Percentiles rank a stretch among this genome's conserved stretches.
These are phyloP conservation scores for Trichoderma aggressivum DNA, from an alignment of 2,329 filamentous ascomycete genomes.

Conservation along the genomic window DNA sequence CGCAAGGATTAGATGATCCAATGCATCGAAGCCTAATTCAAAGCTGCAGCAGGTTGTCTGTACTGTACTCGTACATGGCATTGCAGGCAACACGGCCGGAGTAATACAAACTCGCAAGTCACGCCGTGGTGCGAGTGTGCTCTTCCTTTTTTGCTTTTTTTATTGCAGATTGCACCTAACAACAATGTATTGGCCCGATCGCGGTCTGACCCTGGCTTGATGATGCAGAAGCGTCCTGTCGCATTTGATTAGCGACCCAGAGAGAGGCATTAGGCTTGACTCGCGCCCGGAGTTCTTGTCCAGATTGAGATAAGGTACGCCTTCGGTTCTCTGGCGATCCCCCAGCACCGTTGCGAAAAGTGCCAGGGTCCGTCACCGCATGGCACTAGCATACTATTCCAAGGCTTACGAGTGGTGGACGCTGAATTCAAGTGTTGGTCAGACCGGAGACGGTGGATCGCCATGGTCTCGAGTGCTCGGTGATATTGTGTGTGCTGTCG, in stretches of 20 bases:
- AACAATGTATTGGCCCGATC: neutral
- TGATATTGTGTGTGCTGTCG: conserved; percentile 3
- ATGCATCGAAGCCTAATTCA: neutral
- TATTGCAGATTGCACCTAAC: neutral
- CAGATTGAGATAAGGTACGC: conserved; percentile 5
- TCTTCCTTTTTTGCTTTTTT: neutral
- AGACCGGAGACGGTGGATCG: neutral
- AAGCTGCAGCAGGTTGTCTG: neutral
- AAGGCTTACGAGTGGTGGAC: conserved; percentile 4
- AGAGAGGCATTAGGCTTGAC: conserved; percentile 3
- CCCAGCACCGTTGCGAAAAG: neutral
- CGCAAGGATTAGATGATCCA: neutral
- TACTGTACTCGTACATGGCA: no score
- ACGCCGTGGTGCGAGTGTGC: neutral
- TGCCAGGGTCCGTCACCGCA: conserved; percentile 15
- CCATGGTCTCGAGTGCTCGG: conserved; percentile 6
- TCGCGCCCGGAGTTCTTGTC: conserved; percentile 16
- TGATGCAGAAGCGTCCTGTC: conserved; percentile 4
- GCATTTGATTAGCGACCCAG: conserved; percentile 18
- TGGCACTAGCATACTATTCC: conserved; percentile 4
- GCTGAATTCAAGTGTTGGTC: neutral
- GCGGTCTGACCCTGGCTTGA: neutral
- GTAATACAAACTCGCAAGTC: neutral
- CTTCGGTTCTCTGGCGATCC: conserved; percentile 14
- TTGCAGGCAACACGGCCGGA: neutral